Evolutionary conservation across 2,329 filamentous ascomycete species (phyloP).

Genomic region (Aspergillus persii): DNA sequence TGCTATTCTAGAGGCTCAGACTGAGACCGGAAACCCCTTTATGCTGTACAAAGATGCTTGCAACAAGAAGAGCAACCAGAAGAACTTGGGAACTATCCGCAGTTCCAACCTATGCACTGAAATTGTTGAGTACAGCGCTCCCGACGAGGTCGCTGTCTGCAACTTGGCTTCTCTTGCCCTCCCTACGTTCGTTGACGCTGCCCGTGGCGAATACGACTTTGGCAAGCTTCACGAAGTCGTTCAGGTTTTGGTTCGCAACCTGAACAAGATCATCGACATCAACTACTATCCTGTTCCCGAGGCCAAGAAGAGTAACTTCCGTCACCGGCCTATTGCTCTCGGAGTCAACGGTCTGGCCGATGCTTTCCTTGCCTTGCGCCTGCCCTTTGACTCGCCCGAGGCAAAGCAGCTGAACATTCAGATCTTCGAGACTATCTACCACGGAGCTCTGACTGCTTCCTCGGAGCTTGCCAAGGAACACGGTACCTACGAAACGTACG

Average conservation of each 20-base stretch:
- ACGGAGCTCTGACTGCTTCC: conserved; percentile 87
- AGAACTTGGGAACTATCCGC: conserved; percentile 97
- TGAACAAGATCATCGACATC: conserved; percentile 98
- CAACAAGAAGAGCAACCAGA: conserved; percentile 99
- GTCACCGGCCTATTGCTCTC: conserved; percentile 91
- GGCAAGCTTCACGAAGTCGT: conserved; percentile 93
- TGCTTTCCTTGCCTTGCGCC: conserved; percentile 91
- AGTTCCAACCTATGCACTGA: conserved; percentile 99
- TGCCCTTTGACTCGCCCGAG: conserved; percentile 96
- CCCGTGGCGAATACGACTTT: conserved; percentile 85
- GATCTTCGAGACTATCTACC: conserved; percentile 99
- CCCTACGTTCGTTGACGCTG: conserved; percentile 85
- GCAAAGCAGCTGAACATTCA: conserved; percentile 93
- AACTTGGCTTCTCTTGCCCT: conserved; percentile 94
- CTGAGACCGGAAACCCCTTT: conserved; percentile 97
- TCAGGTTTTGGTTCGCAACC: conserved; percentile 86
- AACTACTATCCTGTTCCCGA: conserved; percentile 98
- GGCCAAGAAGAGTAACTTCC: conserved; percentile 93
- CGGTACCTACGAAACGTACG: conserved; percentile 84
- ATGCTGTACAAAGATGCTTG: conserved; percentile 99
- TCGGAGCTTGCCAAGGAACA: conserved; percentile 79
- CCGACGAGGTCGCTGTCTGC: conserved; percentile 97
- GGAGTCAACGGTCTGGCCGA: conserved; percentile 98
- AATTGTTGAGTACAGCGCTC: conserved; percentile 95
- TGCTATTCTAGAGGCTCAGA: conserved; percentile 95